Evolutionary conservation across 2,329 filamentous ascomycete species (phyloP).

Genomic region (Sarocladium oryzae): DNA sequence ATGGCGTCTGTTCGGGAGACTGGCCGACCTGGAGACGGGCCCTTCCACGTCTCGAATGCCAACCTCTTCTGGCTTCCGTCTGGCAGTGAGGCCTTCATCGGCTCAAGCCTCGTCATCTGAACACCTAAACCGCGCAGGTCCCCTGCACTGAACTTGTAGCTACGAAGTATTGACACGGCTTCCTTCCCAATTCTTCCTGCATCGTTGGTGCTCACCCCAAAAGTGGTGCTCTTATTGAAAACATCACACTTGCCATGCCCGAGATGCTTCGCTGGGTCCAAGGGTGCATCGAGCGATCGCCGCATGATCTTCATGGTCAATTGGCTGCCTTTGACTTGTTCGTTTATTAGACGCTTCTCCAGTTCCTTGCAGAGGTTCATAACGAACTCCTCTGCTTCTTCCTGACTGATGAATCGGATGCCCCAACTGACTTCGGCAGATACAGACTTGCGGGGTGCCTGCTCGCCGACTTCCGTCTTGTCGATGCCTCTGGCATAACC

Average conservation of each 20-base stretch:
- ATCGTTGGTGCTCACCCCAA: slow-evolving; percentile 80
- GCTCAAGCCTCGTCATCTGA: slow-evolving; percentile 88
- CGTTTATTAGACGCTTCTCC: slow-evolving; percentile 70
- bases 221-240: slow-evolving; percentile 78
- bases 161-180: slow-evolving; percentile 74
- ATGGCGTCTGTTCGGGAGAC: slow-evolving; percentile 38
- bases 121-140: slow-evolving; percentile 90
- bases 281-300: slow-evolving; percentile 74
- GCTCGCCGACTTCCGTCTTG: slow-evolving; percentile 74
- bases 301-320: slow-evolving; percentile 95
- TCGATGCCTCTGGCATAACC: slow-evolving; percentile 90
- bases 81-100: slow-evolving; percentile 55
- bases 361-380: slow-evolving; percentile 79
- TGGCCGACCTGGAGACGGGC: slow-evolving; percentile 32
- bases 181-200: slow-evolving; percentile 69
- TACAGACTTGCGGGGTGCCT: slow-evolving; percentile 82
- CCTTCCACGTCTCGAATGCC: slow-evolving; percentile 56
- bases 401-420: slow-evolving; percentile 84
- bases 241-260: slow-evolving; percentile 94
- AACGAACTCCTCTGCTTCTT: slow-evolving; percentile 91
- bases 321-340: slow-evolving; percentile 79
- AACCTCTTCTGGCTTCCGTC: slow-evolving; percentile 76
- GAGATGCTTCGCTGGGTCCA: slow-evolving; percentile 88
- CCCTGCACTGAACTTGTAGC: slow-evolving; percentile 78
- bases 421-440: slow-evolving; percentile 99